Evolutionary conservation across 2,329 filamentous ascomycete genomes (phyloP).

Genomic region (Mollisia scopiformis): DNA sequence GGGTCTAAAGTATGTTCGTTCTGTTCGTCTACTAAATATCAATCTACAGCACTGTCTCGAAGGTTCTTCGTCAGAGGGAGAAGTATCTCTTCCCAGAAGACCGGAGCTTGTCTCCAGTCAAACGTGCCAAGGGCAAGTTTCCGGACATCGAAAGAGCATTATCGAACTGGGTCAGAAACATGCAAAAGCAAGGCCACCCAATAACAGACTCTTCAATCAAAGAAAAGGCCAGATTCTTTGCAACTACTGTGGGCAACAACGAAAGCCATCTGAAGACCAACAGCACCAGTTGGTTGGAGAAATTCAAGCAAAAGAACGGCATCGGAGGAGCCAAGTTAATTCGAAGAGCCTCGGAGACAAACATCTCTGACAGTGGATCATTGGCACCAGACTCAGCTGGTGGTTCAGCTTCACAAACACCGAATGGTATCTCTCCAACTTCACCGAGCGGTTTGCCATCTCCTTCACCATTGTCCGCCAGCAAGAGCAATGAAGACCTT

Average conservation of each 20-base stretch:
- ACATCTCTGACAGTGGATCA: conserved; percentile 69
- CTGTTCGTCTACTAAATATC: conserved; percentile 23
- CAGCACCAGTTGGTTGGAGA: conserved; percentile 83
- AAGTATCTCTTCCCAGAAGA: conserved; percentile 87
- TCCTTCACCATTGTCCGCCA: conserved; percentile 71
- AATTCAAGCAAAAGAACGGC: conserved; percentile 82
- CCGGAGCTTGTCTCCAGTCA: conserved; percentile 77
- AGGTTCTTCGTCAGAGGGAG: conserved; percentile 92
- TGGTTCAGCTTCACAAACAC: conserved; percentile 62
- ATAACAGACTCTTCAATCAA: conserved; percentile 81
- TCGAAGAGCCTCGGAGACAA: conserved; percentile 66
- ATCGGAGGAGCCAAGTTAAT: conserved; percentile 45
- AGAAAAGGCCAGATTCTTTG: conserved; percentile 83
- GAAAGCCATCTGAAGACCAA: conserved; percentile 74
- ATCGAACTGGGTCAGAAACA: conserved; percentile 83
- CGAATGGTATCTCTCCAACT: conserved; percentile 69
- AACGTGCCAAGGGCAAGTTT: conserved; percentile 80
- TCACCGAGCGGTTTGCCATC: conserved; percentile 70
- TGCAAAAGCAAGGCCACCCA: conserved; percentile 73
- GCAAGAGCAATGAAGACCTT: conserved; percentile 66
- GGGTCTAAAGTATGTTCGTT: not conserved
- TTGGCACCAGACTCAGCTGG: conserved; percentile 56
- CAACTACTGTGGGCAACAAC: conserved; percentile 69
- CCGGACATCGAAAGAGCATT: conserved; percentile 93
- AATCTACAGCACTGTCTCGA: conserved; percentile 86